Evolutionary conservation across 2,329 filamentous ascomycete species (phyloP), one percentile per base, ranked within the genome.

Genomic region (Curvularia verruculosa): DNA sequence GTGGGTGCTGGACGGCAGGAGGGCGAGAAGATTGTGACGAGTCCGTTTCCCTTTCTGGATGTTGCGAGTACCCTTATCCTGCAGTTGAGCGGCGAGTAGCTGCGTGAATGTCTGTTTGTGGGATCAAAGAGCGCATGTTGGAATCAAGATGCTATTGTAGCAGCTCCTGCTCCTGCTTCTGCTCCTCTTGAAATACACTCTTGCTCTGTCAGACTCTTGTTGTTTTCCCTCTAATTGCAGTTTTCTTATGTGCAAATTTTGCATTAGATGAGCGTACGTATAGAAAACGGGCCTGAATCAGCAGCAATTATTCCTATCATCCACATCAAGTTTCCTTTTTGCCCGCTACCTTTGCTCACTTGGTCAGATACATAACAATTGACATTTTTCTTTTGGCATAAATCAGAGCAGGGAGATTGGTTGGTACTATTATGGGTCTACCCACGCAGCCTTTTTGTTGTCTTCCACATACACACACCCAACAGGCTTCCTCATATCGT

Each of bases 21-120:
- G 75, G 92, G 95, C 69, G 92, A 97, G 79, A 98, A 98, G 83
- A 90, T 96, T 71, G 92, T 96, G 61, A 94, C 92, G 43, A 96
- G 91, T 74, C 92, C 95, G 26, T 98, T 96, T 77, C 94, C 95
- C 3, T 98, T 97, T 79, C 83, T 98, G 71, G 94, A 98, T 78
- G 89, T 97, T 77, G 93, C 94, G 28, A 93, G 91, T 64, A 89
- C 89, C 78, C 82, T 98, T 70, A 96, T 98, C 67, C 92, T 96
- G 79, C 92, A 96, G 79, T 82, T 98, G 73, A 70, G 67, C 24
- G 72, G 71, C n/a, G 72, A 75, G 61, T 75, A 50, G 43, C 15
- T 36, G 19, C 3, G 12, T n/a, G 37, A 18, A 3, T 21, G n/a
- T 19, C 19, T 37, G 36, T 29, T 23, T 12, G 2, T 15, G 36